Percentiles rank a stretch among this genome's conserved stretches.
These are phyloP conservation scores for Coriolopsis trogii DNA, from an alignment of 1,284 basidiomycete species.

Conservation along the genomic window DNA sequence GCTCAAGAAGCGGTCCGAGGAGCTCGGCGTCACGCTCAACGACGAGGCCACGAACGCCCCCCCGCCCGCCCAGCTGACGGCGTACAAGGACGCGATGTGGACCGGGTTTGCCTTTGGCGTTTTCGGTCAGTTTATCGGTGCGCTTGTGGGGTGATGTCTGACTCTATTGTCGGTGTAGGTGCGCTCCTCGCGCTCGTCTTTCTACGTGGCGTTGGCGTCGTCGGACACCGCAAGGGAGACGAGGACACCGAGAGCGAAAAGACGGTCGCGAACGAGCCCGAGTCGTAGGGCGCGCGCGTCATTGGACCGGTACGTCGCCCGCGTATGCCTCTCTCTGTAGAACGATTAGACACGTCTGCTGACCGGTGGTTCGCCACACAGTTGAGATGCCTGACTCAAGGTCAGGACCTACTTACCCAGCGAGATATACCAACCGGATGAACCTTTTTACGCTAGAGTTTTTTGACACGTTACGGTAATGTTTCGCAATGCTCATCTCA, in stretches of 20 bases:
- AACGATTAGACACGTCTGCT: not conserved
- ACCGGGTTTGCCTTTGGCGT: conserved; percentile 61
- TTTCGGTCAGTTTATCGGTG: conserved; percentile 42
- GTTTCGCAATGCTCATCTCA: too few relatives aligned
- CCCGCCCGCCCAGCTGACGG: conserved; percentile 43
- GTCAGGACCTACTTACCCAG: not conserved
- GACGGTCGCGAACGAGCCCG: not conserved
- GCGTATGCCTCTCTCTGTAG: not conserved
- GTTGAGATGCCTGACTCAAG: not conserved
- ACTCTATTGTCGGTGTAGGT: conserved; percentile 37
- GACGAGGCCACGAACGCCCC: conserved; percentile 38
- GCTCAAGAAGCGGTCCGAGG: conserved; percentile 36
- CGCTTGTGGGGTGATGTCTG: not conserved
- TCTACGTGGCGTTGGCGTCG: conserved; percentile 60
- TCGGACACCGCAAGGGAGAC: conserved; percentile 44
- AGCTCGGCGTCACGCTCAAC: conserved; percentile 36
- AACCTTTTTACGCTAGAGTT: not conserved
- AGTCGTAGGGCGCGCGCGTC: too few relatives aligned
- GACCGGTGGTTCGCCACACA: not conserved
- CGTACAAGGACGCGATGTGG: conserved; percentile 70
- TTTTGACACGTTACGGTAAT: too few relatives aligned
- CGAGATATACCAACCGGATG: not conserved
- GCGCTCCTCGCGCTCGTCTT: conserved; percentile 52
- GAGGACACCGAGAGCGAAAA: not conserved
- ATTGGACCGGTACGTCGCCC: not conserved